phyloP scores from a whole-genome alignment of 495 filamentous ascomycete genomes.

The Thozetella sp. region DNA sequence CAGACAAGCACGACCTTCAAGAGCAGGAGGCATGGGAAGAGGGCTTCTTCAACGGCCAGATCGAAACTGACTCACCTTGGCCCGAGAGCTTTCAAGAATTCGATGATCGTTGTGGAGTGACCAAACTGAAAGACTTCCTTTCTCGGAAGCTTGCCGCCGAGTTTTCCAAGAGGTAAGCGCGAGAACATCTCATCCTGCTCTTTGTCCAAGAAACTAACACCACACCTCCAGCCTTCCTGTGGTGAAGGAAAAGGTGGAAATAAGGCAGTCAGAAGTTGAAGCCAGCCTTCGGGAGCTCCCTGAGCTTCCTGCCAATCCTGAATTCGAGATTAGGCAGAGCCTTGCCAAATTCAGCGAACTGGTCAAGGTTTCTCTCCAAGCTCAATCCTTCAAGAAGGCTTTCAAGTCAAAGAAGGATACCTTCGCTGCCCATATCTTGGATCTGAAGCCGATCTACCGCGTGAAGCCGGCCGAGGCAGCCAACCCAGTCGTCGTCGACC shows the following conservation, averaged over 20 bases:
- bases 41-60: slow-evolving; percentile 53
- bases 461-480: neutral
- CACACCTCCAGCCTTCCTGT: slow-evolving; percentile 48
- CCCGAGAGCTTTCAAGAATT: slow-evolving; percentile 42
- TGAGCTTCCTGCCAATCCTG: slow-evolving; percentile 53
- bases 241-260: slow-evolving; percentile 58
- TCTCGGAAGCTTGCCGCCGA: slow-evolving; percentile 55
- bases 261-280: neutral
- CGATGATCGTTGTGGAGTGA: slow-evolving; percentile 58
- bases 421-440: neutral
- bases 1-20: slow-evolving; percentile 44
- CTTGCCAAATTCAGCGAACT: slow-evolving; percentile 38
- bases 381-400: slow-evolving; percentile 31
- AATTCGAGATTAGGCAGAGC: slow-evolving; percentile 45
- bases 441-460: neutral
- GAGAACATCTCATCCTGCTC: neutral
- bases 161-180: slow-evolving; percentile 52
- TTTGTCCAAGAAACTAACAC: slow-evolving; percentile 4
- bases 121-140: slow-evolving; percentile 53
- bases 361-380: slow-evolving; percentile 35
- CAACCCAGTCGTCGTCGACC: neutral
- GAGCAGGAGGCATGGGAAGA: slow-evolving; percentile 59
- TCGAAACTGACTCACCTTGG: slow-evolving; percentile 37
- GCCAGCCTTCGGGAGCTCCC: slow-evolving; percentile 51
- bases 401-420: slow-evolving; percentile 9